Evolutionary conservation across 345 rosid species (phyloP).

Genomic region (Rubroshorea leprosula): DNA sequence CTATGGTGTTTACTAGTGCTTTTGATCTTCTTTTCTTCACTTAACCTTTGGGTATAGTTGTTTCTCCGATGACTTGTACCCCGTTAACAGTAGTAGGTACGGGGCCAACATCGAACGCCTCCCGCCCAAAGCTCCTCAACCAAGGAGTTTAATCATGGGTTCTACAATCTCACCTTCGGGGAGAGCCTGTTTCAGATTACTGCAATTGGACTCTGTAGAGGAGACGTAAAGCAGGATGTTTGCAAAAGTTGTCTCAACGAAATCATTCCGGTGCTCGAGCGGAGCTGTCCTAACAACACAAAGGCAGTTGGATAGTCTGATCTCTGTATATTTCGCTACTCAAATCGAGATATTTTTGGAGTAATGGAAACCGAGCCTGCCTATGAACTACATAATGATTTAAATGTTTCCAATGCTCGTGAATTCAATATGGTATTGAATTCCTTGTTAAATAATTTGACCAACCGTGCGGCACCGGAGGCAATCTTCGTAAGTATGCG

Average conservation of each 20-base stretch:
- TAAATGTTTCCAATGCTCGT: slow-evolving; percentile 15
- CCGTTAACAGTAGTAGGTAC: too few relatives aligned
- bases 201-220: slow-evolving; percentile 36
- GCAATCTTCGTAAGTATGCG: background rate
- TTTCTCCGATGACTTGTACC: too few relatives aligned
- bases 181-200: slow-evolving; percentile 21
- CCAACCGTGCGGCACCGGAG: background rate
- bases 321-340: slow-evolving; percentile 37
- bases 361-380: slow-evolving; percentile 14
- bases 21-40: too few relatives aligned
- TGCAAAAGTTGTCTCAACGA: slow-evolving; percentile 29
- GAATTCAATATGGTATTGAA: slow-evolving; percentile 21
- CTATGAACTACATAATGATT: background rate
- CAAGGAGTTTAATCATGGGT: slow-evolving; percentile 11
- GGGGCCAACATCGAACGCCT: slow-evolving; percentile 17
- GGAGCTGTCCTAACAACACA: slow-evolving; percentile 30
- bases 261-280: slow-evolving; percentile 15
- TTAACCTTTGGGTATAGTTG: too few relatives aligned
- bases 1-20: too few relatives aligned
- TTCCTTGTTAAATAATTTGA: slow-evolving; percentile 7
- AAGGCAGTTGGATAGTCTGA: slow-evolving; percentile 33
- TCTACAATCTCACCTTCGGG: slow-evolving; percentile 11
- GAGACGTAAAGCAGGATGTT: slow-evolving; percentile 24
- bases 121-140: slow-evolving; percentile 9
- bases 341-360: slow-evolving; percentile 28